These are phyloP conservation scores for Penicillium cinerascens DNA, from an alignment of 495 filamentous ascomycete species.

Conservation along the genomic window DNA sequence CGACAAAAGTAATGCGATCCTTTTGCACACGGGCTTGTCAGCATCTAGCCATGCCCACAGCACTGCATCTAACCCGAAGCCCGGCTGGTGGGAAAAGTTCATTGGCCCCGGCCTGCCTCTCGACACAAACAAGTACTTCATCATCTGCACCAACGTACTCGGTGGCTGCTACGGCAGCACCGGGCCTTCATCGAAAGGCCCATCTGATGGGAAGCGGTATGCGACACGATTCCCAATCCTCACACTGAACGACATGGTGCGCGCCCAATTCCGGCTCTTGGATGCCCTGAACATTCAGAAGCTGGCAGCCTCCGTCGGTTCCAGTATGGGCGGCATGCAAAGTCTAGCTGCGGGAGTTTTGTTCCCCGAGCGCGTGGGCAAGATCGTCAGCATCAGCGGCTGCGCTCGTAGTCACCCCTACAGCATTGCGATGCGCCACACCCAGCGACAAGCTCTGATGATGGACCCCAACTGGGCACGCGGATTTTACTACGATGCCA, in stretches of 20 bases:
- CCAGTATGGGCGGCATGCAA: conserved; percentile 99
- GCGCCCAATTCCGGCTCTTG: conserved; percentile 87
- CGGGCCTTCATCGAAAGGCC: conserved; percentile 83
- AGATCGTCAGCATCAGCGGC: conserved; percentile 85
- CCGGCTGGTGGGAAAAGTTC: conserved; percentile 99
- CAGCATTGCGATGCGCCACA: conserved; percentile 98
- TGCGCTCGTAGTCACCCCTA: conserved; percentile 96
- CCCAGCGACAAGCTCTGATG: conserved; percentile 96
- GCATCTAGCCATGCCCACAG: conserved; percentile 96
- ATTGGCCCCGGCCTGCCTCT: conserved; percentile 84
- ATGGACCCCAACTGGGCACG: conserved; percentile 97
- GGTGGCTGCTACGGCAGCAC: conserved; percentile 97
- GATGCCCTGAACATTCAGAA: conserved; percentile 74
- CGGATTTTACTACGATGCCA: conserved; percentile 88
- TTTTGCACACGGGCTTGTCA: conserved; percentile 90
- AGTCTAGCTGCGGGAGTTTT: conserved; percentile 86
- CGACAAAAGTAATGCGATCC: conserved; percentile 82
- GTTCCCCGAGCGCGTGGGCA: conserved; percentile 75
- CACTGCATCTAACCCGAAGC: conserved; percentile 75
- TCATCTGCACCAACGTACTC: conserved; percentile 96
- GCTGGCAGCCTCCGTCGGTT: conserved; percentile 88
- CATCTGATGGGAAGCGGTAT: conserved; percentile 81
- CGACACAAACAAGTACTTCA: conserved; percentile 85
- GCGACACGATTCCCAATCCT: conserved; percentile 96
- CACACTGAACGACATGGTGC: conserved; percentile 96